phyloP scores from a whole-genome alignment of 192 early-diverging fungal genomes.

The Coemansia sp. region DNA sequence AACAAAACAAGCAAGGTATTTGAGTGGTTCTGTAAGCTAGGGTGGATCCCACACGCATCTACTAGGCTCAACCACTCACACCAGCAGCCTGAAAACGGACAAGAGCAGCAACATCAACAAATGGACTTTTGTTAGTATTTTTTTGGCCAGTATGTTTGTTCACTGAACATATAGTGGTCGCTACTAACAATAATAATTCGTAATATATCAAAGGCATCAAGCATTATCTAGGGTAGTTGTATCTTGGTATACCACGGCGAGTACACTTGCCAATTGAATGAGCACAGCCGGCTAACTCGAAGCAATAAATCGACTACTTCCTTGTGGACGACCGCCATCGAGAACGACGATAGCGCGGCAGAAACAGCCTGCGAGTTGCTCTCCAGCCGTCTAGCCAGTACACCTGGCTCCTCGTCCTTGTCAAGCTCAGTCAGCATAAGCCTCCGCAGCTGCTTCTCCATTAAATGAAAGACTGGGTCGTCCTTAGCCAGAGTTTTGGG shows the following conservation, averaged over 20 bases:
- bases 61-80: conserved; percentile 3
- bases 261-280: conserved; percentile 51
- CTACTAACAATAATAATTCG: neutral
- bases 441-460: conserved; percentile 28
- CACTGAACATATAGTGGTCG: neutral
- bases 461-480: conserved; percentile 26
- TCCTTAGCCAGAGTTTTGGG: conserved; percentile 38
- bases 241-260: conserved; percentile 41
- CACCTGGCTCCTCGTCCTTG: conserved; percentile 9
- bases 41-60: conserved; percentile 69
- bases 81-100: neutral
- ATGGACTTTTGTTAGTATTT: neutral
- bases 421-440: conserved; percentile 27
- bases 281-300: conserved; percentile 28
- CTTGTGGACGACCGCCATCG: conserved; percentile 18
- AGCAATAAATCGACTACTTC: conserved; percentile 17
- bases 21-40: conserved; percentile 85
- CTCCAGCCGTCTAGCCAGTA: conserved; percentile 16
- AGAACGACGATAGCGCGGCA: conserved; percentile 14
- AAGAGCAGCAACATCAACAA: neutral
- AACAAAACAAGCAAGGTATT: conserved; percentile 90
- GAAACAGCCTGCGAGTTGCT: neutral
- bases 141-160: neutral
- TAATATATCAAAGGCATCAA: neutral
- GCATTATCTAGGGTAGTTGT: neutral